Evolutionary conservation across 805 yeast species (phyloP), one percentile per base, ranked within the genome.

Genomic region (Ogataea salicorniae): DNA sequence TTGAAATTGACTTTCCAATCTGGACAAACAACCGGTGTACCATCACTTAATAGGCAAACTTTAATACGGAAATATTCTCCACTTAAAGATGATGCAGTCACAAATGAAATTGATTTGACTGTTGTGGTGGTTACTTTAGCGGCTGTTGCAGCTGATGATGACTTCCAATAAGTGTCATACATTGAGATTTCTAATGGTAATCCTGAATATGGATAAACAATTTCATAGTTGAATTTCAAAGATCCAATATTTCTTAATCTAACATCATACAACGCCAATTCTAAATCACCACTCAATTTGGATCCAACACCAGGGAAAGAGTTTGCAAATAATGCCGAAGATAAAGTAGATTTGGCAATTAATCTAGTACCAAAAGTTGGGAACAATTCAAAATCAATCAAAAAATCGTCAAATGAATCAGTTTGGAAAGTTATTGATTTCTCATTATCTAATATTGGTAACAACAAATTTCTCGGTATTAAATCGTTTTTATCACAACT

Each of bases 81-180:
- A 22, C 83, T 77, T 45, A 94, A 70, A 1, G 97, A 90, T 0
- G 97, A 89, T 0, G 96, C 90, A 0, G 97, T 91, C 15, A 92
- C 95, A 60, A 88, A 81, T 14, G 94, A 83, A 37, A 83, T 74
- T 20, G 67, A 61, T 33, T 63, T 59, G 18, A 60, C 55, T 20
- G 58, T 51, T 41, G 41, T 8, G 38, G 48, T 39, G 14, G 44
- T 42, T 11, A 47, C 38, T 31, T 46, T 37, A 4, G 43, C 39
- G 5, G 48, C 52, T 8, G 55, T 60, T 1, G 62, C 57, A 8
- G 62, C 79, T 40, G 84, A 77, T 0, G 97, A 87, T 0, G 96
- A 84, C 66, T 91, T 94, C 99, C 99, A 92, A 67, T 92, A 92
- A 0, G 98, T 92, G 60, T 91, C 97, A 62, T 87, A 90, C 69